Evolutionary conservation across 192 early-diverging fungal species (phyloP).

Genomic region (Thamnidium elegans): DNA sequence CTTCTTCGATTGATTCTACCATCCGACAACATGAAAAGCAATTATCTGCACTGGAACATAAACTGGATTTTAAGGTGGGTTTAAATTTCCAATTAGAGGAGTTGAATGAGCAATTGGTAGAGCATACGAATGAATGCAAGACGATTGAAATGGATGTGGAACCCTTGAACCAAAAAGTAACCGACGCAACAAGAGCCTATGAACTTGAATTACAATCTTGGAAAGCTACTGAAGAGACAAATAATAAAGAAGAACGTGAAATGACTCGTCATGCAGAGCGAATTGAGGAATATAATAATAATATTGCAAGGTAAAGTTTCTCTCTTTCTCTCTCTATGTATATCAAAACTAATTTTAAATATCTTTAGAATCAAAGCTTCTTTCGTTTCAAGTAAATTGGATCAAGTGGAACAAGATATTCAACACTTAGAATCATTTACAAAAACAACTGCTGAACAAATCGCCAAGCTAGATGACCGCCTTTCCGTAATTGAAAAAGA

Average conservation of each 20-base stretch:
- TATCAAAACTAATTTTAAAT: too few species aligned
- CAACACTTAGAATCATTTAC: too few species aligned
- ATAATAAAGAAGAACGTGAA: background rate
- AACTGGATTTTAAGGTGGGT: background rate
- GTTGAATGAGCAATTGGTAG: background rate
- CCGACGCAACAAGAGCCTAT: background rate
- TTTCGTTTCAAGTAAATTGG: background rate
- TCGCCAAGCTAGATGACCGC: too few species aligned
- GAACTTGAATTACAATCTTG: background rate
- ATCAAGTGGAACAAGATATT: background rate
- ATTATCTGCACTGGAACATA: background rate
- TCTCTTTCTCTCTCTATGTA: background rate
- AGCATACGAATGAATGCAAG: background rate
- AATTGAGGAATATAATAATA: background rate
- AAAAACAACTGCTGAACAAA: too few species aligned
- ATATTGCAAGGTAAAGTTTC: background rate
- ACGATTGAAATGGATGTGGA: background rate
- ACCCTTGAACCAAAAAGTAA: background rate
- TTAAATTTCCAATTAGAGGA: background rate
- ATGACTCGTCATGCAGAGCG: background rate
- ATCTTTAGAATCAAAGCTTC: background rate
- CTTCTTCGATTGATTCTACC: conserved; percentile 40
- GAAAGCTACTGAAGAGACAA: background rate
- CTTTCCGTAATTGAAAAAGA: conserved; percentile 6
- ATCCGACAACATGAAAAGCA: conserved; percentile 15